Percentiles rank a stretch among this genome's conserved stretches.
phyloP scores from a whole-genome alignment of 768 basidiomycete genomes.

The Suillus americanus region DNA sequence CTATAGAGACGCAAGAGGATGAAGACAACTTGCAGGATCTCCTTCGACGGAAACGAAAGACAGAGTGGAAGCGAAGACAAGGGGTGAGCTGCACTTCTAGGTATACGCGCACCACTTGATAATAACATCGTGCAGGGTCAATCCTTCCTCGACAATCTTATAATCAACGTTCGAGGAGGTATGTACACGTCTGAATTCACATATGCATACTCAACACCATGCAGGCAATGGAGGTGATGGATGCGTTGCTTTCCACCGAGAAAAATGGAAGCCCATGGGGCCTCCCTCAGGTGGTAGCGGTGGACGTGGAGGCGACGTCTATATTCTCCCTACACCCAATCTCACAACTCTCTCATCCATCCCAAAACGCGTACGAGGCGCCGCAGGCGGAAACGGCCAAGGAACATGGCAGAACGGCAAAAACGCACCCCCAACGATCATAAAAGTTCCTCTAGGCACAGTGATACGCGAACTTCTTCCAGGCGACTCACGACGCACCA shows the following conservation, averaged over 20 bases:
- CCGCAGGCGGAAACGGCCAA: constrained; percentile 68
- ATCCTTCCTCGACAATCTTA: constrained; percentile 77
- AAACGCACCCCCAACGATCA: constrained; percentile 66
- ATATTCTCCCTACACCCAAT: constrained; percentile 74
- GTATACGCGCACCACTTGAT: constrained; percentile 3
- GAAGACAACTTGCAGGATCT: neutral
- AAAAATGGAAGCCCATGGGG: constrained; percentile 79
- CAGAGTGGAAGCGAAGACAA: constrained; percentile 78
- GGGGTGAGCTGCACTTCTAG: constrained; percentile 42
- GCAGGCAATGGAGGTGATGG: constrained; percentile 87
- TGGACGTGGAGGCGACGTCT: constrained; percentile 85
- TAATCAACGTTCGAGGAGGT: constrained; percentile 81
- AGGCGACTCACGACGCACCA: constrained; percentile 62
- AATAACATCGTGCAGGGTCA: constrained; percentile 51
- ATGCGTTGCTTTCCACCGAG: constrained; percentile 90
- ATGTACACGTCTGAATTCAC: constrained; percentile 16
- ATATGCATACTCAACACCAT: constrained; percentile 8
- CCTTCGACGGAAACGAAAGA: constrained; percentile 47
- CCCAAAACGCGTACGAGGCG: constrained; percentile 63
- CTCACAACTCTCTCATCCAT: constrained; percentile 79
- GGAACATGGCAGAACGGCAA: constrained; percentile 89
- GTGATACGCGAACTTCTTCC: constrained; percentile 75
- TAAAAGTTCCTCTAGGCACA: constrained; percentile 88
- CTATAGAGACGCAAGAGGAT: neutral
- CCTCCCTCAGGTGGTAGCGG: constrained; percentile 95